Conservation (phyloP, 2,329 filamentous ascomycete species). For the Hypomyces rosellus region DNA sequence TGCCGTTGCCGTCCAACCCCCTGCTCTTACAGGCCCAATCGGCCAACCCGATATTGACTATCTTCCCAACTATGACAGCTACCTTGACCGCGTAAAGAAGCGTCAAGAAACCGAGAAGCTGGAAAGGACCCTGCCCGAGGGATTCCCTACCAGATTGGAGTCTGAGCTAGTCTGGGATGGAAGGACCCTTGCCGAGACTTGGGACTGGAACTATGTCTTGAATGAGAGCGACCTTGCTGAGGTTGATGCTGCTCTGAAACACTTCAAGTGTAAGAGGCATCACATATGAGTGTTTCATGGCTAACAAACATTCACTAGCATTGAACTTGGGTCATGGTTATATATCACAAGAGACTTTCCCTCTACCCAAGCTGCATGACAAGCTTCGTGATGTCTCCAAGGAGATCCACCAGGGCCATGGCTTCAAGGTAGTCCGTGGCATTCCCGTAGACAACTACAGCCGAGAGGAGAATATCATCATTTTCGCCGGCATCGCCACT, state of each 20-base stretch:
- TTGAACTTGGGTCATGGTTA: slow-evolving; percentile 28
- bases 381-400: slow-evolving; percentile 45
- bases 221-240: slow-evolving; percentile 42
- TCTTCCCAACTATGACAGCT: slow-evolving; percentile 47
- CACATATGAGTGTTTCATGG: background rate
- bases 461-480: slow-evolving; percentile 51
- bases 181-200: slow-evolving; percentile 37
- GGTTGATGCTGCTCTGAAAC: slow-evolving; percentile 34
- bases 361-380: slow-evolving; percentile 44
- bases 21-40: slow-evolving; percentile 22
- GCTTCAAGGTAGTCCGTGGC: slow-evolving; percentile 57
- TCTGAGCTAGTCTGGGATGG: slow-evolving; percentile 54
- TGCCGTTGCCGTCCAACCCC: slow-evolving; percentile 34
- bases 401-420: slow-evolving; percentile 51
- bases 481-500: slow-evolving; percentile 54
- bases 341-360: slow-evolving; percentile 47
- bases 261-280: slow-evolving; percentile 33
- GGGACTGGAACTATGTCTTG: slow-evolving; percentile 49
- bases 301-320: slow-evolving; percentile 21
- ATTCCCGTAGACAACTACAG: slow-evolving; percentile 46
- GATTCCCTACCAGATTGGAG: slow-evolving; percentile 43
- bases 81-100: slow-evolving; percentile 41
- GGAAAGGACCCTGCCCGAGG: slow-evolving; percentile 36
- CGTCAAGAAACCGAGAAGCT: slow-evolving; percentile 36
- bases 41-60: slow-evolving; percentile 56